Conservation (phyloP, 768 basidiomycete species). For the Hortiboletus campestris region DNA sequence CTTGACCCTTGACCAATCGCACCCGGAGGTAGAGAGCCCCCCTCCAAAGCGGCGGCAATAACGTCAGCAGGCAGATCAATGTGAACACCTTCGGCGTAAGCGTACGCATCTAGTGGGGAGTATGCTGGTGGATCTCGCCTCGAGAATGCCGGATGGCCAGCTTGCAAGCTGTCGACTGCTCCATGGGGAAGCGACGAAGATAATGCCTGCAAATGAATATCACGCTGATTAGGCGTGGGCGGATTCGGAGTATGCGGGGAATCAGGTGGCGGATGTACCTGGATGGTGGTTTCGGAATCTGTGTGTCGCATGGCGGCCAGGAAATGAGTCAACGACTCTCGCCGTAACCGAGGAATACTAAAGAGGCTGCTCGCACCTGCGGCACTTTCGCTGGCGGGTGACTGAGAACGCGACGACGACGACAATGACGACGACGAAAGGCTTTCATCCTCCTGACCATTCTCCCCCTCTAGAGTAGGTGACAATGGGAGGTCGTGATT, state of each 20-base stretch:
- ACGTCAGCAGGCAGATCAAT: constrained; percentile 92
- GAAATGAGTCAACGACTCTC: constrained; percentile 66
- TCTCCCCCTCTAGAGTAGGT: constrained; percentile 23
- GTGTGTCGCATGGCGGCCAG: constrained; percentile 53
- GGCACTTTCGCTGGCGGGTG: constrained; percentile 49
- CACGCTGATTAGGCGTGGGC: constrained; percentile 79
- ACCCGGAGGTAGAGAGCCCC: constrained; percentile 57
- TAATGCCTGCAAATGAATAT: constrained; percentile 76
- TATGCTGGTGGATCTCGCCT: constrained; percentile 81
- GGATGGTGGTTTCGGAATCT: constrained; percentile 67
- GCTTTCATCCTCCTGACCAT: constrained; percentile 24
- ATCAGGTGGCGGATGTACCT: constrained; percentile 76
- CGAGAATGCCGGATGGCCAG: constrained; percentile 34
- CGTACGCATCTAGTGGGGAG: constrained; percentile 83
- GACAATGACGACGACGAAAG: constrained; percentile 26
- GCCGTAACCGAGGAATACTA: constrained; percentile 67
- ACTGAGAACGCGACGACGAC: constrained; percentile 53
- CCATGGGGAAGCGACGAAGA: constrained; percentile 19
- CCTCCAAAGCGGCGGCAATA: constrained; percentile 86
- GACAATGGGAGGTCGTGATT: constrained; percentile 49
- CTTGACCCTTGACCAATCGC: constrained; percentile 50
- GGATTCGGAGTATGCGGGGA: constrained; percentile 78
- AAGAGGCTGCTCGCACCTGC: constrained; percentile 86
- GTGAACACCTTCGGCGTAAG: constrained; percentile 86
- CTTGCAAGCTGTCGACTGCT: constrained; percentile 27